phyloP scores from a whole-genome alignment of 1,284 basidiomycete genomes.

The Rhodotorula mucilaginosa region DNA sequence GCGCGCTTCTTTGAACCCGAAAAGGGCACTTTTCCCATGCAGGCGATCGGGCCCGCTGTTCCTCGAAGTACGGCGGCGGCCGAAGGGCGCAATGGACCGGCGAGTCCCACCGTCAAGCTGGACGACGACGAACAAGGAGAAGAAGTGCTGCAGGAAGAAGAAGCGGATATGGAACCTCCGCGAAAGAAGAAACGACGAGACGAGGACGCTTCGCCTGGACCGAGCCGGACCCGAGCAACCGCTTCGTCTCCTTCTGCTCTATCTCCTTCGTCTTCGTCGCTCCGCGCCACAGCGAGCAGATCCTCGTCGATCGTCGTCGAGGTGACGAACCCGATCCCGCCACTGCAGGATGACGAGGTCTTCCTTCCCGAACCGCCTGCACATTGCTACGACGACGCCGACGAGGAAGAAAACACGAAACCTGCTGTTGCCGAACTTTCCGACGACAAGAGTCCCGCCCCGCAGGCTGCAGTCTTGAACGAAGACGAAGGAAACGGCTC shows the following conservation, averaged over 20 bases:
- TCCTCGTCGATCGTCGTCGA: too few relatives aligned
- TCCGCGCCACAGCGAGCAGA: background rate
- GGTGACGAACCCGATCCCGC: too few relatives aligned
- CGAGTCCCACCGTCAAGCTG: background rate
- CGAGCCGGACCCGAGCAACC: background rate
- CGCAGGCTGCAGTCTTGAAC: too few relatives aligned
- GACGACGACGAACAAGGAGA: background rate
- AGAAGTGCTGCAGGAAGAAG: background rate
- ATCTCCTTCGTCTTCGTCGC: background rate
- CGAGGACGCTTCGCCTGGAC: too few relatives aligned
- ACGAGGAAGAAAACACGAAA: too few relatives aligned
- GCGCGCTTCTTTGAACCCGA: slow-evolving; percentile 59
- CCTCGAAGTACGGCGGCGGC: background rate
- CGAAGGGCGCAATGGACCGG: background rate
- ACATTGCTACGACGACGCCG: background rate
- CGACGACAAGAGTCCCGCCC: too few relatives aligned
- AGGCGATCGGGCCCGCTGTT: slow-evolving; percentile 14
- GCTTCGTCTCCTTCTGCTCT: background rate
- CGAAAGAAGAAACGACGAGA: too few relatives aligned
- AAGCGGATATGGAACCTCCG: too few relatives aligned
- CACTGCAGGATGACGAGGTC: background rate
- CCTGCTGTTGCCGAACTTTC: too few relatives aligned
- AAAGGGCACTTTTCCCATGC: slow-evolving; percentile 62
- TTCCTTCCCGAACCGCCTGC: background rate
- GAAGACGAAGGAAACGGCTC: background rate